Conservation (phyloP, 2,329 filamentous ascomycete species). For the Talaromyces sp. region DNA sequence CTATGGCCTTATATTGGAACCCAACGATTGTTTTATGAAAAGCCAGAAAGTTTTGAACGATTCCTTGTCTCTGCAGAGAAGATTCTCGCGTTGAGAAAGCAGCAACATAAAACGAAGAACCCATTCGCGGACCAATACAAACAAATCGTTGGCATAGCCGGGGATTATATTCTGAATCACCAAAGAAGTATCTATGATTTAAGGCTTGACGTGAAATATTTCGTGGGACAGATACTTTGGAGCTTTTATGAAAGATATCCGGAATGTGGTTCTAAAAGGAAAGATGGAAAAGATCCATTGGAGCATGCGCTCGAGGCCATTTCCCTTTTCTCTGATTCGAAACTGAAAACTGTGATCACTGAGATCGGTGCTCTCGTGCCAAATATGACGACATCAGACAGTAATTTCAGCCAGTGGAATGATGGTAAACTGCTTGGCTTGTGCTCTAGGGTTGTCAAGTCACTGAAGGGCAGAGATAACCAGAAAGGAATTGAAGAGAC, state of each 20-base stretch:
- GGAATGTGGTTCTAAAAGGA: neutral
- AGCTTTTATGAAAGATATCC: conserved; percentile 6
- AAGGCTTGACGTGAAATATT: neutral
- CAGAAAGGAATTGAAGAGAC: neutral
- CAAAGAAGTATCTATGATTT: neutral
- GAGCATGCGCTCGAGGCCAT: neutral
- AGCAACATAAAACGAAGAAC: neutral
- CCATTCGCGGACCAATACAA: neutral
- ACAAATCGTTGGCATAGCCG: neutral
- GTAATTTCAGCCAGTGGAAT: neutral
- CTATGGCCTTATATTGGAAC: neutral
- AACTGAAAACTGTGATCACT: neutral
- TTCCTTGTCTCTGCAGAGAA: conserved; percentile 5
- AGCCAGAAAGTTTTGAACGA: neutral
- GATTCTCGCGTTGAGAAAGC: neutral
- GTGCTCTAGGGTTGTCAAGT: neutral
- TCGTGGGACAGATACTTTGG: conserved; percentile 6
- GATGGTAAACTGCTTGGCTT: neutral
- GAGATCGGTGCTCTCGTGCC: neutral
- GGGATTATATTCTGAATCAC: conserved; percentile 3
- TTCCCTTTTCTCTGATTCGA: neutral
- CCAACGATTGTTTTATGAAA: neutral
- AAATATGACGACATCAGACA: neutral
- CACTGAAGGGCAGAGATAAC: neutral
- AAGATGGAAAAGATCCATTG: neutral